Conservation (phyloP, 2,329 filamentous ascomycete species). For the Trichoderma arundinaceum region DNA sequence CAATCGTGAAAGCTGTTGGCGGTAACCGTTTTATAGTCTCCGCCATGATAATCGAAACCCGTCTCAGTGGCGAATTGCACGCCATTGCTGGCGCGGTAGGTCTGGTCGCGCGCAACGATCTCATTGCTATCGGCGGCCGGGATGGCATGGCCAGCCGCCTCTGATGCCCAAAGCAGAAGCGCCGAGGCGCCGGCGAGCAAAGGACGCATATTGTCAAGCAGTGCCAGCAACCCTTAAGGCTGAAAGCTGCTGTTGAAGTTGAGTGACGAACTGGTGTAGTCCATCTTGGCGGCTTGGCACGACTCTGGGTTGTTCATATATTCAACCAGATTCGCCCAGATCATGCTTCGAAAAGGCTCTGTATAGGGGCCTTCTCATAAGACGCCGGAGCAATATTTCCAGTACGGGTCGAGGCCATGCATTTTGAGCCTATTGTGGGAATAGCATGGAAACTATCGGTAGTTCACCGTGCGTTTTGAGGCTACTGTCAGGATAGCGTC, state of each 20-base stretch:
- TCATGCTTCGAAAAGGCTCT: background rate
- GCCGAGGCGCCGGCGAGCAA: background rate
- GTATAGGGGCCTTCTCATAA: background rate
- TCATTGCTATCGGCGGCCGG: slow-evolving; percentile 1
- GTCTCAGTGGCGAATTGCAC: slow-evolving; percentile 4
- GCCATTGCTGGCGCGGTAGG: slow-evolving; percentile 10
- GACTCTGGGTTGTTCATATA: background rate
- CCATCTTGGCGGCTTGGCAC: background rate
- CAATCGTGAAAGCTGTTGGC: slow-evolving; percentile 7
- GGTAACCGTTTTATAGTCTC: slow-evolving; percentile 13
- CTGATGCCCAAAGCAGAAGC: slow-evolving; percentile 3
- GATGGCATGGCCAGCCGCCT: background rate
- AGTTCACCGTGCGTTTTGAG: background rate
- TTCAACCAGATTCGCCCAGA: background rate
- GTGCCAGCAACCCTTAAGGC: background rate
- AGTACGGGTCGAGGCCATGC: background rate
- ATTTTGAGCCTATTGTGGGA: background rate
- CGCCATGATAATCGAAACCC: slow-evolving; percentile 12
- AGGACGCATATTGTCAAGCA: slow-evolving; percentile 6
- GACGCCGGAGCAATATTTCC: background rate
- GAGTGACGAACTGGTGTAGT: background rate
- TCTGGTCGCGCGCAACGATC: background rate
- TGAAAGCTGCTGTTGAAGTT: background rate
- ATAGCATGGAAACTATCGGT: background rate
- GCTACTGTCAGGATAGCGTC: slow-evolving; percentile 7